phyloP scores from a whole-genome alignment of 2,329 filamentous ascomycete species.

The Akanthomyces muscarius region DNA sequence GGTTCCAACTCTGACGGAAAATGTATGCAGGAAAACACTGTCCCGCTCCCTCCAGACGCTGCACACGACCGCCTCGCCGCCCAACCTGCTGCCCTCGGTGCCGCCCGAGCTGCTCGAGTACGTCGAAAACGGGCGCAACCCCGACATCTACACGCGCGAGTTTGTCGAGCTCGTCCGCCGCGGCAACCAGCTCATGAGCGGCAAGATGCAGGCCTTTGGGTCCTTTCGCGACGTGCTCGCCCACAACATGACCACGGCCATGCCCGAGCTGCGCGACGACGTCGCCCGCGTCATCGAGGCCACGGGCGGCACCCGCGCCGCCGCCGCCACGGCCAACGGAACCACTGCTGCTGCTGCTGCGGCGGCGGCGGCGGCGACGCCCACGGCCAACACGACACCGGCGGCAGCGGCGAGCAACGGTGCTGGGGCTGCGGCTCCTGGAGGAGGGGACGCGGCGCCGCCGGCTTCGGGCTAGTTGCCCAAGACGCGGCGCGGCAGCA shows the following conservation, averaged over 20 bases:
- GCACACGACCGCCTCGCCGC: constrained; percentile 38
- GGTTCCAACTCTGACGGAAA: not conserved
- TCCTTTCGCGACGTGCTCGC: constrained; percentile 60
- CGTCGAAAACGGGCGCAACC: constrained; percentile 68
- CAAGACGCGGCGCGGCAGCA: not conserved
- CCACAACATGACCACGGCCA: constrained; percentile 50
- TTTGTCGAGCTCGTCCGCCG: constrained; percentile 66
- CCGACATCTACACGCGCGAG: constrained; percentile 70
- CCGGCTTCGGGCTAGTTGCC: constrained; percentile 8
- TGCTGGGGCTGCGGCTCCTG: not conserved
- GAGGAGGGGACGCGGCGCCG: not conserved
- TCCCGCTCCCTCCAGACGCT: constrained; percentile 36
- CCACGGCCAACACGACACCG: not conserved
- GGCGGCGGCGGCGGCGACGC: not conserved
- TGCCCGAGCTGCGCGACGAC: constrained; percentile 57
- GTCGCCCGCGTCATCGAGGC: constrained; percentile 47
- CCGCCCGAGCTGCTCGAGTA: constrained; percentile 63
- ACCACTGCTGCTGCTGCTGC: not conserved
- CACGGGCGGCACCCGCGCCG: constrained; percentile 34
- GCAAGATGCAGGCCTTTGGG: constrained; percentile 59
- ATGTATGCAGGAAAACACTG: constrained; percentile 35
- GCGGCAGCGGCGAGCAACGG: not conserved
- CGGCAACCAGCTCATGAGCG: constrained; percentile 63
- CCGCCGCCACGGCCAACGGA: constrained; percentile 1
- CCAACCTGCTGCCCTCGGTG: constrained; percentile 45